Conservation (phyloP, 192 early-diverging fungal species). For the Linnemannia exigua region DNA sequence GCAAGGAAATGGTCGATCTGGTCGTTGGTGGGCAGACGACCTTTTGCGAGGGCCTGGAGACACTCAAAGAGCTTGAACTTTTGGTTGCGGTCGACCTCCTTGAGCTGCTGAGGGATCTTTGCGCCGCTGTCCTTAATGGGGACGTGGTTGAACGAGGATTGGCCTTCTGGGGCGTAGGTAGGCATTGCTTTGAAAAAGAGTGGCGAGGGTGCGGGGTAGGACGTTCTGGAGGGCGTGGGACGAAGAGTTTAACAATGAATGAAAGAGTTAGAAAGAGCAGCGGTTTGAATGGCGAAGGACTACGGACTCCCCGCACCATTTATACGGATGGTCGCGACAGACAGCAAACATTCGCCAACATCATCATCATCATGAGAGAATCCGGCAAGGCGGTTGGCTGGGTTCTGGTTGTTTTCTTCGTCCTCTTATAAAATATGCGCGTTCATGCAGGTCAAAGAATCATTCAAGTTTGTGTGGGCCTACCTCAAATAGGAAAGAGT, state of each 20-base stretch:
- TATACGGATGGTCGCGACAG: no score
- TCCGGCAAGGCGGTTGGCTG: not conserved
- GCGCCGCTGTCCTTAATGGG: slow-evolving; percentile 41
- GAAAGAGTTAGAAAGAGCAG: not conserved
- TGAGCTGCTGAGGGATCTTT: slow-evolving; percentile 40
- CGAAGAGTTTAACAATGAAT: not conserved
- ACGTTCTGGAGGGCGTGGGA: not conserved
- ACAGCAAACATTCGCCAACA: not conserved
- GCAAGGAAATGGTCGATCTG: slow-evolving; percentile 50
- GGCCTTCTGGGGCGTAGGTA: slow-evolving; percentile 22
- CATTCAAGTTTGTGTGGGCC: not conserved
- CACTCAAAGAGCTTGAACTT: slow-evolving; percentile 54
- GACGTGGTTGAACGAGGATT: slow-evolving; percentile 16
- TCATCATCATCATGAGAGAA: not conserved
- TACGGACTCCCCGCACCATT: no score
- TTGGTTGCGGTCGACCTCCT: slow-evolving; percentile 44
- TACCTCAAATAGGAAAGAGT: not conserved
- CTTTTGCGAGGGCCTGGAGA: slow-evolving; percentile 51
- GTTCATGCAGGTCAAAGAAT: no score
- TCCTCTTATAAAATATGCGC: not conserved
- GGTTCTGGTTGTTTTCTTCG: not conserved
- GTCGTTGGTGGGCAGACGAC: slow-evolving; percentile 59
- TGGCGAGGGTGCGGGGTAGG: not conserved
- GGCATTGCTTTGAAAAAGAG: slow-evolving; percentile 10
- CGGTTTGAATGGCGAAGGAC: no score